Base-by-base conservation (phyloP, 257 asterid species). In the Scutellaria galericulata region DNA sequence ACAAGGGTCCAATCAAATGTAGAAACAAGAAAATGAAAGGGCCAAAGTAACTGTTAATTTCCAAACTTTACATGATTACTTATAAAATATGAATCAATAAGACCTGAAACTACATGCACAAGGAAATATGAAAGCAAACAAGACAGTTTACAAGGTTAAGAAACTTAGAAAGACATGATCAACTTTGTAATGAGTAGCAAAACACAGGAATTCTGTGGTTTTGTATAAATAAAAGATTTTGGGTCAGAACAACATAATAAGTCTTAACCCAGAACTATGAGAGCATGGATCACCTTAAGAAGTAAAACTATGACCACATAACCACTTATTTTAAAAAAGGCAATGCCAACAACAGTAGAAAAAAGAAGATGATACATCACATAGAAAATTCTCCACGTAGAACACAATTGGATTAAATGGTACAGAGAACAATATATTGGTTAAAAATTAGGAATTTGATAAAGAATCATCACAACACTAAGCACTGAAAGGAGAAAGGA, bases 21-120 rank as follows among this genome's bases (percentile, higher is more conserved):
- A 48, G 18, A 52, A 50, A 54, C 51, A 56, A 41, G 44, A 14
- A 71, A 37, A 5, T 41, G 42, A 3, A 44, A 70, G 58, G 10
- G 56, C 18, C 53, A 5, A 14, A 64, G 7, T 0, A 12, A 68
- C 44, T 27, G 50, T 7, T 47, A 31, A 39, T 37, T 12, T 55
- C 12, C 31, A 72, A 48, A 18, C 12, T 62, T 15, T 31, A 44
- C 15, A 78, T 45, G 22, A 44, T 52, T 27, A 5, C 60, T 14
- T 13, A 62, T 5, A 9, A 60, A 45, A 6, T 10, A 71, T 46
- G 40, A 66, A 35, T 40, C 53, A 24, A 65, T 9, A 64, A 46
- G 57, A 64, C 37, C 74, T 20, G 31, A 63, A 74, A 62, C 52
- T 46, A 48, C 39, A 69, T 37, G 63, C 40, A 48, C 24, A 20